These are phyloP conservation scores for Mycena albidolilacea DNA, from an alignment of 768 basidiomycete genomes.

Conservation along the genomic window DNA sequence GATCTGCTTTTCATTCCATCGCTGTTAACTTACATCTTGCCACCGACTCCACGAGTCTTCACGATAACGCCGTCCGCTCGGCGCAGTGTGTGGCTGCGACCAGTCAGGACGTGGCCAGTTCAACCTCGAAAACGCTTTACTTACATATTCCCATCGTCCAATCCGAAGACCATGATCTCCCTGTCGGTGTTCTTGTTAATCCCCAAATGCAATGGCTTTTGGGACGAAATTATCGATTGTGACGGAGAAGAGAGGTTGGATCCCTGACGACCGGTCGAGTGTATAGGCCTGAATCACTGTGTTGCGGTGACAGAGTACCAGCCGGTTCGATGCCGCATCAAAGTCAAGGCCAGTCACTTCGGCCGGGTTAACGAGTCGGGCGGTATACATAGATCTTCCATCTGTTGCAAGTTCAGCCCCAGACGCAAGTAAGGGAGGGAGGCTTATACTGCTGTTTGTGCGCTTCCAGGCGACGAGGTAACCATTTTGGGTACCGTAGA, in stretches of 20 bases:
- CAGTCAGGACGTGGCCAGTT: neutral
- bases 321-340: constrained; percentile 36
- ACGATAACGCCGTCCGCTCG: neutral
- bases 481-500: constrained; percentile 32
- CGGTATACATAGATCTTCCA: constrained; percentile 31
- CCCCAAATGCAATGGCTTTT: constrained; percentile 35
- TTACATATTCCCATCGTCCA: constrained; percentile 38
- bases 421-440: neutral
- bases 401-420: neutral
- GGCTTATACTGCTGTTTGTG: neutral
- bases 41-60: constrained; percentile 18
- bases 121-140: constrained; percentile 19
- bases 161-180: constrained; percentile 35
- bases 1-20: too few species aligned
- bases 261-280: constrained; percentile 3
- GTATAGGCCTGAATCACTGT: constrained; percentile 30
- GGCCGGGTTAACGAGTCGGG: constrained; percentile 17
- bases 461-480: constrained; percentile 32
- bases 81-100: constrained; percentile 17
- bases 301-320: constrained; percentile 34
- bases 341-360: constrained; percentile 40
- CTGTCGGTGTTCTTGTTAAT: constrained; percentile 13
- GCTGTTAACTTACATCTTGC: constrained; percentile 29
- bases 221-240: constrained; percentile 31
- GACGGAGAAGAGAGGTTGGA: constrained; percentile 25